Base-by-base conservation (phyloP, 768 basidiomycete genomes). In the Hypholoma sublateritium region DNA sequence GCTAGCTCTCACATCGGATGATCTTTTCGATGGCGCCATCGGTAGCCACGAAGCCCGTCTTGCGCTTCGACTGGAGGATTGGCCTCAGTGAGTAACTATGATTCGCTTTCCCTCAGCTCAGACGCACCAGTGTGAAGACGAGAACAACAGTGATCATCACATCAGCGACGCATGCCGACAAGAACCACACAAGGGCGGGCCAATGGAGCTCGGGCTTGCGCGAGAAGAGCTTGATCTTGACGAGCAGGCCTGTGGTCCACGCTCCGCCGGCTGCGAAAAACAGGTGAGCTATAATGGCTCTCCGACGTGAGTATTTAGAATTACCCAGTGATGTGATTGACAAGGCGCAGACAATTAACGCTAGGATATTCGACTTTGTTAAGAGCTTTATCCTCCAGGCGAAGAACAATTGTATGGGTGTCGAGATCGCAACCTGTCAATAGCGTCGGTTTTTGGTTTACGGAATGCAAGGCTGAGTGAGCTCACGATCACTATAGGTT, bases 331-430 rank as follows among this genome's bases (percentile, higher is more conserved):
- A 75, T 17, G 69, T 63, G 1, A 78, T 5, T 3, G 76, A 69
- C n/a, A 79, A 66, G 14, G 67, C 41, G 14, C 65, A 60, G 34
- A 79, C 70, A 22, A 72, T 37, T 1, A 59, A 53, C 0, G 77
- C 68, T 7, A 79, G 58, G 62, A 72, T 70, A 14, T 61, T 69
- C 1, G 69, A 70, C 57, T 75, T 75, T 25, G 75, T 79, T 34
- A 80, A 67, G 13, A 76, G 61, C 52, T 63, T 68, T 39, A 79
- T 77, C 45, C 77, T 68, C 72, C 76, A 77, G 0, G 77, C 77
- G 47, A 79, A 72, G 66, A 78, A 79, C 9, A 80, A 59, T 62
- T 80, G 79, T 17, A 80, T 79, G 0, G 78, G 77, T 6, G 77
- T 79, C 2, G 78, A 80, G 6, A 79, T 69, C 1, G 72, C 68